Base-by-base conservation (phyloP, 1,139 yeast species). In the Debaryomyces singareniensis region DNA sequence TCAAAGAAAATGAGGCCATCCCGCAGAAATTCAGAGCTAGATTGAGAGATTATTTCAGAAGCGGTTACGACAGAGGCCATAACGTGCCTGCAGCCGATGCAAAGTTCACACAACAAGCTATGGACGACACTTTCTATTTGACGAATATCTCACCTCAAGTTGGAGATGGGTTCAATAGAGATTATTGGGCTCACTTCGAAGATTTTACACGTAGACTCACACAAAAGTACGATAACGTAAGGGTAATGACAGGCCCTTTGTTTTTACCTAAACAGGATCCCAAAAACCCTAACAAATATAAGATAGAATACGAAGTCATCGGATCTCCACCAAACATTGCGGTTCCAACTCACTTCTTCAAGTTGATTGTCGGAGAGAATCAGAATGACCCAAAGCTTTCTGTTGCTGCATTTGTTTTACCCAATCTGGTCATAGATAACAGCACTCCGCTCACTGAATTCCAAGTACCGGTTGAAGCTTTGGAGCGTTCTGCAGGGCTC, bases 61-160 rank as follows among this genome's bases (percentile, higher is more conserved):
- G 94, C 29, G 99, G 99, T 1, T 91, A 85, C 55, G 99, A 91
- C 52, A 66, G 98, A 41, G 99, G 99, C 3, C 99, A 91, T 55
- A 85, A 84, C 48, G 96, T 96, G 0, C 97, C 99, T 2, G 98
- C 98, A 4, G 98, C 98, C 1, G 85, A 91, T 54, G 96, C 97
- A 23, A 87, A 86, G 52, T 91, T 74, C 57, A 75, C 77, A 21
- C 98, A 91, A 54, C 47, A 56, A 14, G 97, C 97, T 9, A 89
- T 93, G 96, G 81, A 91, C 53, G 95, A 89, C 54, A 93, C 98
- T 0, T 91, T 91, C 46, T 75, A 67, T 42, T 63, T 93, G 45
- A 78, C 95, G 13, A 91, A 91, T 53, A 91, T 91, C 69, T 75
- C 95, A 7, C 99, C 99, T 1, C 99, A 91, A 55, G 95, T 91